Percentiles rank a stretch among this genome's conserved stretches.
These are phyloP conservation scores for Trichosanthes cucumerina DNA, from an alignment of 306 rosid genomes.

Conservation along the genomic window DNA sequence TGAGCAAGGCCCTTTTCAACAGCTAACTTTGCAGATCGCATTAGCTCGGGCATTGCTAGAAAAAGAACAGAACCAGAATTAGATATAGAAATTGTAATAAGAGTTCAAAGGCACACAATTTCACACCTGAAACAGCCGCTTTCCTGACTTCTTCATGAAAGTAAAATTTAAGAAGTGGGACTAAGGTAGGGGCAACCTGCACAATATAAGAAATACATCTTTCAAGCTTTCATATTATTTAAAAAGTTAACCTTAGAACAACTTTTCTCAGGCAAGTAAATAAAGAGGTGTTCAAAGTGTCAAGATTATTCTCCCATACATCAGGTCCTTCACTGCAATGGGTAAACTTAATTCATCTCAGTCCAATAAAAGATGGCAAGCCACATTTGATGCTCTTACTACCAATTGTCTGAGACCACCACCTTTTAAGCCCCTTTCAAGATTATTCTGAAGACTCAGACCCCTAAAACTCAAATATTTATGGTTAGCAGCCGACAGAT, in stretches of 20 bases:
- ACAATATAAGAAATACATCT: conserved; percentile 5
- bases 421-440: neutral
- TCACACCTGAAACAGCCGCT: conserved; percentile 94
- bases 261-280: neutral
- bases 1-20: conserved; percentile 91
- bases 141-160: conserved; percentile 98
- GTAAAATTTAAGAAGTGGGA: conserved; percentile 93
- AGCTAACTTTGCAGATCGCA: conserved; percentile 90
- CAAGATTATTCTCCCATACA: neutral
- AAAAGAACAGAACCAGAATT: neutral
- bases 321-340: neutral
- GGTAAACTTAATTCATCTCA: neutral
- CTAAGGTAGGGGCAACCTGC: conserved; percentile 89
- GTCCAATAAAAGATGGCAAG: neutral
- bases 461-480: neutral
- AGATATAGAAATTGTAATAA: neutral
- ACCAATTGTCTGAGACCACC: neutral
- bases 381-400: neutral
- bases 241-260: neutral
- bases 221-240: conserved; percentile 4
- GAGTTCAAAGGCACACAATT: conserved; percentile 5
- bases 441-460: neutral
- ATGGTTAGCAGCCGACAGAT: neutral
- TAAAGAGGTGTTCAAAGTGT: neutral
- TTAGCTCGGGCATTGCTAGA: conserved; percentile 93